These are phyloP conservation scores for Tritrichomonas foetus DNA, from an alignment of 208 protist species.

Conservation along the genomic window DNA sequence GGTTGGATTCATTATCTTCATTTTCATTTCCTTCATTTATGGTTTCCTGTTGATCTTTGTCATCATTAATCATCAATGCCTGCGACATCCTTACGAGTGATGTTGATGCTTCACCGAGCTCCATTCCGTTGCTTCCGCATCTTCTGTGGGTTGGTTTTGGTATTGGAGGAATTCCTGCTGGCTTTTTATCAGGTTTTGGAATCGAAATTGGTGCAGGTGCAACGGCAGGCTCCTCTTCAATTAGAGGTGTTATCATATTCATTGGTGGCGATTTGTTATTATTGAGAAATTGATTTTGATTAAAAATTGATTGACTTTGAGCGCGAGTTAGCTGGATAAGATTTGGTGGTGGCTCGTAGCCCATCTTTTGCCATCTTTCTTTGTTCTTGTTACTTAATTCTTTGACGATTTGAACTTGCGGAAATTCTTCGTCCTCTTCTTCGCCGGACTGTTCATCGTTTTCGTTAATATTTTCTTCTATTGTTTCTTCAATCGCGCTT, in stretches of 20 bases:
- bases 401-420: slow-evolving; percentile 1
- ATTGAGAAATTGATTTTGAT: background rate
- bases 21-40: background rate
- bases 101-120: slow-evolving; percentile 1
- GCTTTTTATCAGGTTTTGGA: background rate
- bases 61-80: background rate
- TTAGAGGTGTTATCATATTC: background rate
- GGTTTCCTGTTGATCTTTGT: background rate
- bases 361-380: background rate
- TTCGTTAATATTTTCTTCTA: background rate
- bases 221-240: background rate
- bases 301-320: background rate
- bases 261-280: background rate
- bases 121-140: slow-evolving; percentile 1
- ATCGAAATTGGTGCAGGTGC: background rate
- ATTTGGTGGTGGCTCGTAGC: background rate
- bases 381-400: background rate
- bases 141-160: background rate
- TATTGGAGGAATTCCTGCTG: no score
- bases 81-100: background rate
- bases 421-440: background rate
- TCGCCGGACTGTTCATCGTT: background rate
- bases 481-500: background rate
- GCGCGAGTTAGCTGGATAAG: background rate
- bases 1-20: background rate